Evolutionary conservation across 2,329 filamentous ascomycete species (phyloP), one percentile per base, ranked within the genome.

Genomic region (Fusarium redolens): DNA sequence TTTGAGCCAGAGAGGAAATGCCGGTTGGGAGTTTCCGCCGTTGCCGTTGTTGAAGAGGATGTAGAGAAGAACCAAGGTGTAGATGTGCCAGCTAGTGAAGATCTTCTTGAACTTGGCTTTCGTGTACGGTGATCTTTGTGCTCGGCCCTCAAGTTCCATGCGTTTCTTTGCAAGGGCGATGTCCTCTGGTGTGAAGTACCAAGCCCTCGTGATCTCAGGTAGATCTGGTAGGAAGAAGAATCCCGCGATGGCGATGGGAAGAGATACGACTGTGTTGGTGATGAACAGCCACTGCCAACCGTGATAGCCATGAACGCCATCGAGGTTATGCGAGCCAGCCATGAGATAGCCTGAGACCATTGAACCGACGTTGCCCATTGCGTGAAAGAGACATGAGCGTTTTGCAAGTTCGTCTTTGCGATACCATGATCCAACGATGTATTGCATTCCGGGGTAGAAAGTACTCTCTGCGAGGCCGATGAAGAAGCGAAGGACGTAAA

Each of bases 71-170:
- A 85, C 85, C 6, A 93, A 81, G 1, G 86, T 72, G 59, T 91
- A 93, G 2, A 92, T 88, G 61, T 91, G 91, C 91, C 91, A 92
- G 11, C 87, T 88, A 0, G 84, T 84, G 63, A 92, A 88, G 38
- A 92, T 92, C 74, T 87, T 89, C 75, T 84, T 84, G 33, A 92
- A 76, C 78, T 91, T 92, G 79, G 78, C 74, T 47, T 78, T 81
- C 0, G 83, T 85, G 61, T 81, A 86, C 0, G 81, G 80, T 0
- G 81, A 79, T 0, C 85, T 74, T 30, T 81, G 79, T 1, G 84
- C 85, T 7, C 85, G 81, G 0, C 85, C 85, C 63, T 87, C 86
- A 3, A 85, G 78, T 50, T 79, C 67, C 80, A 82, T 79, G 2
- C 79, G 75, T 14, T 65, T 75, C 44, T 78, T 74, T 0, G 80